Base-by-base conservation (phyloP, 495 filamentous ascomycete species). In the Talaromyces wortmannii region DNA sequence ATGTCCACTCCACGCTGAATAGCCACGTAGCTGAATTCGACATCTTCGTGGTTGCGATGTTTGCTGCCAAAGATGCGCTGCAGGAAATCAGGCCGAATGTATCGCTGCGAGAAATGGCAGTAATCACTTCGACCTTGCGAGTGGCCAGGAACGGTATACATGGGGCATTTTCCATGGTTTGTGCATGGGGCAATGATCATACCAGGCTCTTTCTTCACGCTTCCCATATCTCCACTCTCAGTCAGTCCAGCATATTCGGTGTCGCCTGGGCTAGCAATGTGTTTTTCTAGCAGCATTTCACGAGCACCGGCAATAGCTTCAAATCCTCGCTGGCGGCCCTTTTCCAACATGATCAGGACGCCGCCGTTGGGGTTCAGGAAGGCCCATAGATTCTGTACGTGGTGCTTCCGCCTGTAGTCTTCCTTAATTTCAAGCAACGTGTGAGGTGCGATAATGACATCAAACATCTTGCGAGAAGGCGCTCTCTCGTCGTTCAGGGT, bases 111-210 rank as follows among this genome's bases (percentile, higher is more conserved):
- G 69, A 98, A 98, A 66, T 89, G 88, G 67, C 94, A 98, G 62
- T 84, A 95, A 62, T 98, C 94, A 61, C 86, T 89, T 59, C 94
- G 82, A 17, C 88, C 87, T 42, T 73, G 72, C 48, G 77, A 78
- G 23, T 84, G 73, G 0, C 91, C 91, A 0, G 84, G 78, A 0
- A 73, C 72, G 33, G 80, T 74, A 62, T 95, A 97, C 85, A 98
- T 91, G 0, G 94, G 94, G 61, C 94, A 98, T 53, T 80, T 81
- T 2, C 67, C 71, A 66, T 97, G 95, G 70, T 91, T 96, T 1
- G 94, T 98, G 68, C 94, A 98, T 0, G 94, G 94, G 0, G 95
- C 94, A 57, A 98, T 79, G 60, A 98, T 97, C 85, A 92, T 91
- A 58, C 91, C 94, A 1, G 78, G 68, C 58, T 94, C 90, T 58